These are phyloP conservation scores for Exophiala mesophila DNA, from an alignment of 2,329 filamentous ascomycete species.

Conservation along the genomic window DNA sequence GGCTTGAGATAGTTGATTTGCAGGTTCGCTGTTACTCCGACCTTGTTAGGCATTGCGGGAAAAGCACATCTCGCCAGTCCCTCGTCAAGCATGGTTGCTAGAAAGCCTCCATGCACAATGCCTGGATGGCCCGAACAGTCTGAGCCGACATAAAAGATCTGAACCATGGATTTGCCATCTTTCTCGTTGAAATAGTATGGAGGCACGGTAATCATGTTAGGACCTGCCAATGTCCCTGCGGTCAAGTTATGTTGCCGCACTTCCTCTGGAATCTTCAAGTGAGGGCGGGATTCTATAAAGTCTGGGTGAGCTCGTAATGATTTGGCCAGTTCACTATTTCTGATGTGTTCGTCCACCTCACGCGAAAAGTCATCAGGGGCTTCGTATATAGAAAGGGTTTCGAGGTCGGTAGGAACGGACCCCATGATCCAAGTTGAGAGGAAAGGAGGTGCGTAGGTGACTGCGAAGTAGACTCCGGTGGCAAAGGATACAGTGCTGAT, in stretches of 20 bases:
- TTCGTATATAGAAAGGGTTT: conserved; percentile 64
- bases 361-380: conserved; percentile 49
- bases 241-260: conserved; percentile 74
- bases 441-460: conserved; percentile 24
- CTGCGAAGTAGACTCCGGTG: conserved; percentile 21
- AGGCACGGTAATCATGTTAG: conserved; percentile 72
- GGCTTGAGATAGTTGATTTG: conserved; percentile 78
- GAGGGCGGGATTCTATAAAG: conserved; percentile 73
- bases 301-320: conserved; percentile 62
- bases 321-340: conserved; percentile 67
- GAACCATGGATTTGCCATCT: conserved; percentile 63
- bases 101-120: conserved; percentile 81
- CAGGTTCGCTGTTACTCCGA: conserved; percentile 81
- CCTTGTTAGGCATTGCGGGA: conserved; percentile 76
- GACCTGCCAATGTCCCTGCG: conserved; percentile 69
- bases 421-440: conserved; percentile 31
- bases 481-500: conserved; percentile 25
- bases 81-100: conserved; percentile 92
- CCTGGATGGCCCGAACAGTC: conserved; percentile 85
- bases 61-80: conserved; percentile 85
- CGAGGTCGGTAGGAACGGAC: conserved; percentile 59
- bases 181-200: conserved; percentile 72
- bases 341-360: conserved; percentile 68
- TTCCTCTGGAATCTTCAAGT: conserved; percentile 73
- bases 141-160: conserved; percentile 70